phyloP scores from a whole-genome alignment of 2,329 filamentous ascomycete genomes.

The Aspergillus cejpii region DNA sequence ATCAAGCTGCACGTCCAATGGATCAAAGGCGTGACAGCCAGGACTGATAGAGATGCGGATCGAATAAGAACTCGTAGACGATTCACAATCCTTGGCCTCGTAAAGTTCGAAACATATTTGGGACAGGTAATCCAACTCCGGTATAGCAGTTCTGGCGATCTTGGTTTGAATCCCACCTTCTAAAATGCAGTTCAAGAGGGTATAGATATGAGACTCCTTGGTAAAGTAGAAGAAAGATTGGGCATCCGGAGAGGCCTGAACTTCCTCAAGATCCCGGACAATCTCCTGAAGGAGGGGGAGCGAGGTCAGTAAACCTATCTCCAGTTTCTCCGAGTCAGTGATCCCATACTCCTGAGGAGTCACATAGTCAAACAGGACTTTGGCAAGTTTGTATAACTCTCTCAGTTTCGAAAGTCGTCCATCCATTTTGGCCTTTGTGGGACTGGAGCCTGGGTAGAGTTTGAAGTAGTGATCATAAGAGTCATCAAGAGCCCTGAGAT shows the following conservation, averaged over 20 bases:
- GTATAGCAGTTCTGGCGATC: slow-evolving; percentile 89
- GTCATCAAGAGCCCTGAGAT: slow-evolving; percentile 46
- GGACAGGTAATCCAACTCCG: slow-evolving; percentile 92
- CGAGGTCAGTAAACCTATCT: slow-evolving; percentile 91
- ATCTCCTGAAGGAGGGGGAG: slow-evolving; percentile 93
- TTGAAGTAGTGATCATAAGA: slow-evolving; percentile 73
- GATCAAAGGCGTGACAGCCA: slow-evolving; percentile 93
- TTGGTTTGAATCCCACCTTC: slow-evolving; percentile 96
- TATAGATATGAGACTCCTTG: slow-evolving; percentile 98
- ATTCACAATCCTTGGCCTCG: slow-evolving; percentile 77
- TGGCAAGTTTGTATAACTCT: slow-evolving; percentile 87
- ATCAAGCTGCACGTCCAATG: slow-evolving; percentile 91
- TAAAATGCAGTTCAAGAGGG: slow-evolving; percentile 91
- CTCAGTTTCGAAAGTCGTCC: slow-evolving; percentile 79
- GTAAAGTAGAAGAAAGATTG: slow-evolving; percentile 99
- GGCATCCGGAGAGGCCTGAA: slow-evolving; percentile 87
- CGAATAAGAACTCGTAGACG: slow-evolving; percentile 79
- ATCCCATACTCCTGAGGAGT: slow-evolving; percentile 98
- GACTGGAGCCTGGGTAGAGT: slow-evolving; percentile 69
- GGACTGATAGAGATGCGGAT: slow-evolving; percentile 95
- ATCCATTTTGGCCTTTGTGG: slow-evolving; percentile 73
- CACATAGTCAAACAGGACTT: slow-evolving; percentile 96
- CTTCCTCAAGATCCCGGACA: slow-evolving; percentile 91
- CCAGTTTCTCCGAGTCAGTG: slow-evolving; percentile 90
- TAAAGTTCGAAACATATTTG: slow-evolving; percentile 98